Evolutionary conservation across 2,329 filamentous ascomycete species (phyloP).

Genomic region (Xylaria sp.): DNA sequence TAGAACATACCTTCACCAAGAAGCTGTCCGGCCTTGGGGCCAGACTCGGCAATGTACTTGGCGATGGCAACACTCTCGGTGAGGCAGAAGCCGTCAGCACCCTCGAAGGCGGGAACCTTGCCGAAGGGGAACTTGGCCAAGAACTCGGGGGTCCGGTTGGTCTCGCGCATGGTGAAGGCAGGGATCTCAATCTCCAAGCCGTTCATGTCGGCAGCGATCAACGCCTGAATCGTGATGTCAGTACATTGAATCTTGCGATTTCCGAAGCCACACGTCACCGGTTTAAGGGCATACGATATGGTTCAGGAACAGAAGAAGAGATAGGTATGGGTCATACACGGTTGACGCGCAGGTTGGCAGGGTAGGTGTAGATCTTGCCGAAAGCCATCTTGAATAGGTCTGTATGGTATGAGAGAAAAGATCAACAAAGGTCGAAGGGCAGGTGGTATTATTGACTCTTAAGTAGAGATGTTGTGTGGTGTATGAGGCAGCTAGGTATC

Average conservation of each 20-base stretch:
- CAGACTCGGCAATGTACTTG: constrained; percentile 42
- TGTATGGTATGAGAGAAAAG: no score
- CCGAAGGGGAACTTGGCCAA: constrained; percentile 47
- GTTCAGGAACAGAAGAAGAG: background rate
- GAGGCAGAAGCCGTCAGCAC: constrained; percentile 42
- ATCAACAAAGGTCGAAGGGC: no score
- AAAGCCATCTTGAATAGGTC: constrained; percentile 34
- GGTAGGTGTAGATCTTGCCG: constrained; percentile 37
- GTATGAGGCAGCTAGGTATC: background rate
- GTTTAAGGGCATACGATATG: background rate
- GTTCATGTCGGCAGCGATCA: constrained; percentile 37
- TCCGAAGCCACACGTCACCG: background rate
- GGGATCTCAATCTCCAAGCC: constrained; percentile 33
- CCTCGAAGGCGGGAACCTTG: constrained; percentile 46
- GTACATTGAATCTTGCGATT: background rate
- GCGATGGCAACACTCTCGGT: constrained; percentile 44
- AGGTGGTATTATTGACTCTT: no score
- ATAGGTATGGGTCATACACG: constrained; percentile 29
- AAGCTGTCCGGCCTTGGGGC: constrained; percentile 41
- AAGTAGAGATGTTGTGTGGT: background rate
- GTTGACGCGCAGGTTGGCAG: constrained; percentile 34
- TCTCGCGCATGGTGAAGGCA: constrained; percentile 38
- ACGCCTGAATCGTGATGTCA: constrained; percentile 27
- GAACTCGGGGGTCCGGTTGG: constrained; percentile 42
- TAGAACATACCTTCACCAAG: constrained; percentile 32